A percentile compares a stretch with the other conserved stretches of the same genome.
These are phyloP conservation scores for Exserohilum turcica DNA, from an alignment of 2,329 filamentous ascomycete species.

Conservation along the genomic window DNA sequence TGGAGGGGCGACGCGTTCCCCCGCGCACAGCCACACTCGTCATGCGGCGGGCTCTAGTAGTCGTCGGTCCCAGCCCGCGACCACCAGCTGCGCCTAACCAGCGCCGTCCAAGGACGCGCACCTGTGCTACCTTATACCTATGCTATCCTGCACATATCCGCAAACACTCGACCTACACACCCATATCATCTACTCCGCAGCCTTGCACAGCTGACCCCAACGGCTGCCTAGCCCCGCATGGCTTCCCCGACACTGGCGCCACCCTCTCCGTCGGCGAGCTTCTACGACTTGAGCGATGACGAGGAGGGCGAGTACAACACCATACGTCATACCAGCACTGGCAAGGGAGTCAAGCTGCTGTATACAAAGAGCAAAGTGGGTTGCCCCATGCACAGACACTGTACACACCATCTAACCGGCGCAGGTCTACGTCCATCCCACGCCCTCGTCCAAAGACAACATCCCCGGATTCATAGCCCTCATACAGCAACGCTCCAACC, in stretches of 20 bases:
- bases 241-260: constrained; percentile 43
- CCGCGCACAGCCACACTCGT: constrained; percentile 16
- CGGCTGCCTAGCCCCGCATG: constrained; percentile 35
- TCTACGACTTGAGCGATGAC: constrained; percentile 95
- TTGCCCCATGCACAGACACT: neutral
- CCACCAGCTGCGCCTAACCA: constrained; percentile 21
- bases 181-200: neutral
- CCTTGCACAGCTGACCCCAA: constrained; percentile 3
- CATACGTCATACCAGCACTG: constrained; percentile 77
- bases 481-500: constrained; percentile 76
- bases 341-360: constrained; percentile 87
- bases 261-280: constrained; percentile 81
- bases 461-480: constrained; percentile 92
- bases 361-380: constrained; percentile 94
- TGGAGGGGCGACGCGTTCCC: constrained; percentile 5
- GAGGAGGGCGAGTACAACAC: constrained; percentile 96
- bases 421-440: constrained; percentile 94
- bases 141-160: neutral
- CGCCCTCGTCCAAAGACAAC: constrained; percentile 91
- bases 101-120: constrained; percentile 12
- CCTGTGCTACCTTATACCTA: neutral
- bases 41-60: constrained; percentile 12
- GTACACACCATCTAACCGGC: constrained; percentile 4
- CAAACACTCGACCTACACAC: neutral
- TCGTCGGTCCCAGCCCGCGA: no score